These are phyloP conservation scores for Podospora didyma DNA, from an alignment of 495 filamentous ascomycete species.

Conservation along the genomic window DNA sequence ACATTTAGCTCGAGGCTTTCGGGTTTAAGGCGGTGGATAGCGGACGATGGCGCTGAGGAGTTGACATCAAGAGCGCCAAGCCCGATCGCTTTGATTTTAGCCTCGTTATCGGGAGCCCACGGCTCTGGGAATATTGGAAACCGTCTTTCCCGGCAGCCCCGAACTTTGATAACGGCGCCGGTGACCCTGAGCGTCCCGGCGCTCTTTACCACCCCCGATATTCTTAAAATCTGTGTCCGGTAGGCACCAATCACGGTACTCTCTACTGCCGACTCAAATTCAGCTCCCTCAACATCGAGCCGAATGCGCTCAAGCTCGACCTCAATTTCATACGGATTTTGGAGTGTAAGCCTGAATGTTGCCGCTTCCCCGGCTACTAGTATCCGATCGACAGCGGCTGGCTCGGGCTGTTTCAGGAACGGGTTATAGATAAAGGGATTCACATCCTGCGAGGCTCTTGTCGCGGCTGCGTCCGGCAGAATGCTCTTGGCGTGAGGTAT, in stretches of 20 bases:
- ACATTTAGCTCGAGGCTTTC: conserved; percentile 60
- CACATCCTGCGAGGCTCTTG: conserved; percentile 52
- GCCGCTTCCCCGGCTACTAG: conserved; percentile 74
- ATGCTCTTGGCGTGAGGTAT: conserved; percentile 69
- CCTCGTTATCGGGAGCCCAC: conserved; percentile 67
- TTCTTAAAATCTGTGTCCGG: conserved; percentile 69
- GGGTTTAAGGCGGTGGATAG: conserved; percentile 36
- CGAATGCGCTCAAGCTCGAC: conserved; percentile 78
- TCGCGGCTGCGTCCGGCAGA: conserved; percentile 57
- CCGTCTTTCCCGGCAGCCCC: conserved; percentile 71
- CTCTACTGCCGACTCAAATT: conserved; percentile 62
- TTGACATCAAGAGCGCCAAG: conserved; percentile 53
- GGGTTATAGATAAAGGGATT: conserved; percentile 93
- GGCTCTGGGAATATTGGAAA: conserved; percentile 79
- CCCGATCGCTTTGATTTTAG: conserved; percentile 72
- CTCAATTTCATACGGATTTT: conserved; percentile 93
- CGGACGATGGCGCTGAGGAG: conserved; percentile 25
- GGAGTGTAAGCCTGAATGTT: conserved; percentile 73
- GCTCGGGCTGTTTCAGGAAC: conserved; percentile 64
- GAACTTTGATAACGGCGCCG: conserved; percentile 75
- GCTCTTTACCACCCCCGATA: conserved; percentile 62
- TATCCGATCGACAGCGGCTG: conserved; percentile 54
- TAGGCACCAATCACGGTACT: conserved; percentile 71
- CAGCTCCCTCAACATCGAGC: conserved; percentile 66
- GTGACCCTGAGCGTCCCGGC: conserved; percentile 67